Conservation (phyloP, 352 stramenopile species). For the Phytophthora colocasiae region DNA sequence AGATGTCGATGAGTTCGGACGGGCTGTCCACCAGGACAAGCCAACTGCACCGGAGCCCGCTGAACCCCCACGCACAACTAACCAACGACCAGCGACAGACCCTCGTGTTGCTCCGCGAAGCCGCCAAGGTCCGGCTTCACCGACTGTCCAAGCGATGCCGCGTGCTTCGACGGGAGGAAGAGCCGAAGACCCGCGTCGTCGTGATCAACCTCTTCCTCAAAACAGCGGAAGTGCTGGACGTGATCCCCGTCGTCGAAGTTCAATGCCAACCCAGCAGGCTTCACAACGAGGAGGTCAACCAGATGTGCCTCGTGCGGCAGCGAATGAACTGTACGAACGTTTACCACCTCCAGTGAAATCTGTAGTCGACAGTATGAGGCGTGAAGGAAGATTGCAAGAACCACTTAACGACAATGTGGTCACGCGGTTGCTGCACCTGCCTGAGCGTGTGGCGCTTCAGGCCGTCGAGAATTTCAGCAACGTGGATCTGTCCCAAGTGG, state of each 20-base stretch:
- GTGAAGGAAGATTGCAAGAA: conserved; percentile 60
- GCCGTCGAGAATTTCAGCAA: conserved; percentile 85
- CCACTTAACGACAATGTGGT: conserved; percentile 82
- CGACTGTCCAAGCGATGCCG: conserved; percentile 14
- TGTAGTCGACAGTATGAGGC: conserved; percentile 64
- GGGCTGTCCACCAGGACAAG: conserved; percentile 35
- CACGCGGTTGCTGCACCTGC: conserved; percentile 70
- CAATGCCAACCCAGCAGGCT: conserved; percentile 19
- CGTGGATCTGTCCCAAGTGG: conserved; percentile 73
- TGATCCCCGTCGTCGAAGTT: conserved; percentile 49
- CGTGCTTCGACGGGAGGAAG: conserved; percentile 7
- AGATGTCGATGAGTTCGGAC: conserved; percentile 69
- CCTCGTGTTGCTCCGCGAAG: conserved; percentile 32
- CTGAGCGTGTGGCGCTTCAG: conserved; percentile 64
- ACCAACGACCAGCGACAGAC: conserved; percentile 25
- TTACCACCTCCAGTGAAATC: conserved; percentile 53
- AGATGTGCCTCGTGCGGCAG: conserved; percentile 7
- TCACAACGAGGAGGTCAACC: conserved; percentile 12
- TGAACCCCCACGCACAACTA: conserved; percentile 4
- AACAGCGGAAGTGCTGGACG: conserved; percentile 29
- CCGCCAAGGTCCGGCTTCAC: conserved; percentile 15
- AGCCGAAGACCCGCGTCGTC: conserved; percentile 46
- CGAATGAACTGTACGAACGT: conserved; percentile 69
- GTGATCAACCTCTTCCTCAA: conserved; percentile 26
- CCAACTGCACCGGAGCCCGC: conserved; percentile 11